phyloP scores from a whole-genome alignment of 768 basidiomycete species.

The Rhodosporidiobolus sp. region DNA sequence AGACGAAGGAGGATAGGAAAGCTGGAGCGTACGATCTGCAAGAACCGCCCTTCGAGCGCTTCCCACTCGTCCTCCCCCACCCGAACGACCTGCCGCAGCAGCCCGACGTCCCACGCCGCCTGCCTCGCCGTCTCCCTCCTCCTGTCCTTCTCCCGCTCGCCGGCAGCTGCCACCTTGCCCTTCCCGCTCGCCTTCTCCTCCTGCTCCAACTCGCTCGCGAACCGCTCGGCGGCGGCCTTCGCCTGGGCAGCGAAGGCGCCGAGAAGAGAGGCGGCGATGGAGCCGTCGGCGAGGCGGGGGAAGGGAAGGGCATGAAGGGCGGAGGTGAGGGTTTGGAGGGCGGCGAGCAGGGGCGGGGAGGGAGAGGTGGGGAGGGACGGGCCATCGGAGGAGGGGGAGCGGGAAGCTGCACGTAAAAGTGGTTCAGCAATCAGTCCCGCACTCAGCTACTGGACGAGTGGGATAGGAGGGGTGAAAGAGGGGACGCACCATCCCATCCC shows the following conservation, averaged over 20 bases:
- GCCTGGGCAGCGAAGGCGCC: neutral
- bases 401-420: neutral
- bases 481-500: constrained; percentile 13
- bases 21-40: constrained; percentile 2
- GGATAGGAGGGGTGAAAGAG: no score
- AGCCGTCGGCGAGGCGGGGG: neutral
- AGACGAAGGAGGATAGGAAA: no score
- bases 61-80: neutral
- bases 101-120: constrained; percentile 18
- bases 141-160: neutral
- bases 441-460: no score
- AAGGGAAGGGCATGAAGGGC: neutral
- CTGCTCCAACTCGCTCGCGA: neutral
- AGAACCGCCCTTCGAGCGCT: neutral
- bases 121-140: constrained; percentile 1
- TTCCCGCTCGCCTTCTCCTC: neutral
- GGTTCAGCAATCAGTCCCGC: neutral
- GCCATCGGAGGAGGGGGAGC: no score
- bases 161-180: neutral
- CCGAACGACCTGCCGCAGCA: constrained; percentile 12
- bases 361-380: neutral
- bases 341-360: neutral
- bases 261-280: constrained; percentile 6
- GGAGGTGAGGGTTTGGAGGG: neutral
- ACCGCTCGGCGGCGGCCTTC: neutral